phyloP scores from a whole-genome alignment of 2,329 filamentous ascomycete species.

The Magnaporthiopsis rhizophila region DNA sequence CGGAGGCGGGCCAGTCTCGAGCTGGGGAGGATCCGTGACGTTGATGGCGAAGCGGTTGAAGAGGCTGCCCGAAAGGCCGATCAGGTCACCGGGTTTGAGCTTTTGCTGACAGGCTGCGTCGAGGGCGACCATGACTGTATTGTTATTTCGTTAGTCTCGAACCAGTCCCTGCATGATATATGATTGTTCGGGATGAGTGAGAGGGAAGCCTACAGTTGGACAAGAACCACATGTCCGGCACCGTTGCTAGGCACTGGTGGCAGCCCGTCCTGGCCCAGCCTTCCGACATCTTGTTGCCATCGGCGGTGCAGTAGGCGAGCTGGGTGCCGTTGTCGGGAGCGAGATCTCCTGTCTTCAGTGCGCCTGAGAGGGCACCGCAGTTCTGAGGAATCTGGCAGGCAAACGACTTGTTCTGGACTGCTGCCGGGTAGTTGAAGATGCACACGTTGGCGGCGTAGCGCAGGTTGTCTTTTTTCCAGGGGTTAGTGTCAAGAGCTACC shows the following conservation, averaged over 20 bases:
- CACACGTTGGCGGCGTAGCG: conserved; percentile 40
- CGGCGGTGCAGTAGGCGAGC: conserved; percentile 34
- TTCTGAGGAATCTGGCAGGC: conserved; percentile 34
- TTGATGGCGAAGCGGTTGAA: conserved; percentile 31
- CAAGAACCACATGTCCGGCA: conserved; percentile 31
- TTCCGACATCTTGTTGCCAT: conserved; percentile 24
- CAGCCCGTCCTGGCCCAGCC: conserved; percentile 26
- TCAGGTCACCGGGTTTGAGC: conserved; percentile 26
- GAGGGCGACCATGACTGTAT: conserved; percentile 37
- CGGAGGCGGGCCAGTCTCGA: conserved; percentile 17
- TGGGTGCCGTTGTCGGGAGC: conserved; percentile 17
- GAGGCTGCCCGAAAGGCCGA: conserved; percentile 34
- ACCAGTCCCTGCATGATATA: background rate
- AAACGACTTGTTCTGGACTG: conserved; percentile 25
- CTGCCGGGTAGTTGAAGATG: conserved; percentile 29
- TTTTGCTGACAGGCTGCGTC: conserved; percentile 39
- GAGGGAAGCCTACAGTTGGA: conserved; percentile 37
- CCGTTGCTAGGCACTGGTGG: conserved; percentile 33
- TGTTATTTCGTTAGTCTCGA: conserved; percentile 10
- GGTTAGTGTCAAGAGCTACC: conserved; percentile 13
- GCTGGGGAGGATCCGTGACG: conserved; percentile 26
- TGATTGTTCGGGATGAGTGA: too few relatives aligned
- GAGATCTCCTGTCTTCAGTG: conserved; percentile 27
- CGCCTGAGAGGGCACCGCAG: conserved; percentile 30
- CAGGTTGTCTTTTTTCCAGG: conserved; percentile 33